phyloP scores from a whole-genome alignment of 2,329 filamentous ascomycete species.

The Phialocephala subalpina region DNA sequence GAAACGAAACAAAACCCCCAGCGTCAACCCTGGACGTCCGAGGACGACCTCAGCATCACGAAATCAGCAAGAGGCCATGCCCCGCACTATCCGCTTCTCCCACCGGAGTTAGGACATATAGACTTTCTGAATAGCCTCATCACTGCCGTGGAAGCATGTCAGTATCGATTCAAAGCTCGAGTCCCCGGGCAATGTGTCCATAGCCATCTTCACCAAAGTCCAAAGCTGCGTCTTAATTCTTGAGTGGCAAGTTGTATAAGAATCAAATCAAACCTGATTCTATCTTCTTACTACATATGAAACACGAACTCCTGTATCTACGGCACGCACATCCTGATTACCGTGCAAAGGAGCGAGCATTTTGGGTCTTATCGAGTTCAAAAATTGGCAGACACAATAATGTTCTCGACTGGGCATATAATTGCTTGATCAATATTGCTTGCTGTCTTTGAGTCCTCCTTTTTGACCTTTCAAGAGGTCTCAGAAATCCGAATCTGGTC shows the following conservation, averaged over 20 bases:
- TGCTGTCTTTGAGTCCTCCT: no score
- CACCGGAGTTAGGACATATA: neutral
- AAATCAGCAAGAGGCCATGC: neutral
- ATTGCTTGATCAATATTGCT: neutral
- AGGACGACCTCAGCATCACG: neutral
- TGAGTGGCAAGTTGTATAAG: neutral
- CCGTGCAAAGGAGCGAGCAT: neutral
- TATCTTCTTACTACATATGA: neutral
- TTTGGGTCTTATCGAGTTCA: neutral
- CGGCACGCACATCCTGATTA: neutral
- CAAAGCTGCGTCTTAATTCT: no score
- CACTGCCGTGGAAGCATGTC: neutral
- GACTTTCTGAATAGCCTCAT: neutral
- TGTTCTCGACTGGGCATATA: neutral
- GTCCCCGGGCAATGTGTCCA: neutral
- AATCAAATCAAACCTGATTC: neutral
- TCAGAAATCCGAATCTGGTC: neutral
- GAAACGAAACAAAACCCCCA: neutral
- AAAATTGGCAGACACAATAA: neutral
- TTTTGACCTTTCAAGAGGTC: no score
- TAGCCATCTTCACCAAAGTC: neutral
- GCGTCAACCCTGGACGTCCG: neutral
- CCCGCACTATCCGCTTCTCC: neutral
- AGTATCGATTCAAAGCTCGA: neutral
- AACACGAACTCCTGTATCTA: neutral